A percentile compares a stretch with the other conserved stretches of the same genome.
These are phyloP conservation scores for Smithsoniella earleae DNA, from an alignment of 163 green algal species.

Conservation along the genomic window DNA sequence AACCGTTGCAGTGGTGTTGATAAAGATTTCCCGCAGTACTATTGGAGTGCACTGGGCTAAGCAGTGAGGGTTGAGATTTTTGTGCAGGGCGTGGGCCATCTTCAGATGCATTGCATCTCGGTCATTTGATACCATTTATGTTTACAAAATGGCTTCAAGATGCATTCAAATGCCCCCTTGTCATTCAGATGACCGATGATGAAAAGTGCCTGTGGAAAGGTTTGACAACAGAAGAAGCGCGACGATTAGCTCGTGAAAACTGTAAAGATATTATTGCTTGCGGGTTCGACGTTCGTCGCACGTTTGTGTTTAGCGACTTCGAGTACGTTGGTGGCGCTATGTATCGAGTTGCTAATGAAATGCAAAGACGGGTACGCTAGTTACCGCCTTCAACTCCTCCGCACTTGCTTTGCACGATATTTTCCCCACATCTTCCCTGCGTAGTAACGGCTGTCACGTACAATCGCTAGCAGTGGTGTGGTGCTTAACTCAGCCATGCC, in stretches of 20 bases:
- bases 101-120: slow-evolving; percentile 91
- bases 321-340: slow-evolving; percentile 89
- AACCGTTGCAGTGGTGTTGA: too few relatives aligned
- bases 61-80: too few relatives aligned
- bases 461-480: too few relatives aligned
- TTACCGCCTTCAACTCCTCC: not conserved
- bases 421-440: too few relatives aligned
- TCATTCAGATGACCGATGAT: slow-evolving; percentile 98
- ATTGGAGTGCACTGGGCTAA: too few relatives aligned
- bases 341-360: slow-evolving; percentile 86
- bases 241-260: slow-evolving; percentile 82
- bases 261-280: slow-evolving; percentile 98
- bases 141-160: slow-evolving; percentile 95
- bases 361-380: slow-evolving; percentile 56
- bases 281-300: slow-evolving; percentile 86
- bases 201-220: slow-evolving; percentile 86
- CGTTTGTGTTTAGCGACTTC: slow-evolving; percentile 98
- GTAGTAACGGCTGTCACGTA: too few relatives aligned
- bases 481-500: too few relatives aligned
- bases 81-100: slow-evolving; percentile 73
- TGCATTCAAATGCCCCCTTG: slow-evolving; percentile 86
- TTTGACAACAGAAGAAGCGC: slow-evolving; percentile 69
- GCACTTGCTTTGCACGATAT: slow-evolving; percentile 4
- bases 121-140: slow-evolving; percentile 96
- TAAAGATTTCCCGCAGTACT: too few relatives aligned